Evolutionary conservation across 208 protist genomes (phyloP), one percentile per base, ranked within the genome.

Genomic region (Cochliopodium minus): DNA sequence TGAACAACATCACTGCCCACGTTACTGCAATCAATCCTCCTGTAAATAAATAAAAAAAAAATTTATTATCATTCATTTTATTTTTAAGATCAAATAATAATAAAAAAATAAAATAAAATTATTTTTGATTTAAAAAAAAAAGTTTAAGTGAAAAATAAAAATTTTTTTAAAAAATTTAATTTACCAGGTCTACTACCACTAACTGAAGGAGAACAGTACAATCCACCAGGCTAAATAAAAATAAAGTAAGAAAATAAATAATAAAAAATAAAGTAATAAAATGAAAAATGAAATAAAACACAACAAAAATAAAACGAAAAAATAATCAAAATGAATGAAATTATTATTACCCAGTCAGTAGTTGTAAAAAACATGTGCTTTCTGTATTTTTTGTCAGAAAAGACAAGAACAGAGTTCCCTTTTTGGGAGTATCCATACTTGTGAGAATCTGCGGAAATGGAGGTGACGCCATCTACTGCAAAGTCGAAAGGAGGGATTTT

Each of bases 381-480:
- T 43, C 88, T 78, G 33, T 92, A 61, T 36, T 92, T 76, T 39
- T 74, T 67, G 11, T 52, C 74, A 26, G 71, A 52, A 68, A 92
- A 97, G 39, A 98, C 46, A 11, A 97, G 56, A 0, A 93, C 90
- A 5, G 87, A 94, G 26, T 83, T 88, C 6, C 93, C 94, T 69
- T 98, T 97, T 0, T 90, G 81, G 0, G 90, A 81, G 65, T 84
- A 97, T 59, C 92, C 94, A 76, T 96, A 98, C 76, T 98, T 99
- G 81, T 99, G 94, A 42, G 88, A 94, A 73, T 98, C 94, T 53
- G 78, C 84, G 9, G 90, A 96, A 39, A 99, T 96, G 10, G 85
- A 90, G 4, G 91, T 96, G 13, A 98, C 94, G 34, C 93, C 94
- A 23, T 66, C 62, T 48, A 96, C 73, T 42, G 78, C 59, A 63